A percentile compares a stretch with the other conserved stretches of the same genome.
Evolutionary conservation across 371 early-diverging fungal genomes (phyloP).

Genomic region (Rhizomucor miehei): DNA sequence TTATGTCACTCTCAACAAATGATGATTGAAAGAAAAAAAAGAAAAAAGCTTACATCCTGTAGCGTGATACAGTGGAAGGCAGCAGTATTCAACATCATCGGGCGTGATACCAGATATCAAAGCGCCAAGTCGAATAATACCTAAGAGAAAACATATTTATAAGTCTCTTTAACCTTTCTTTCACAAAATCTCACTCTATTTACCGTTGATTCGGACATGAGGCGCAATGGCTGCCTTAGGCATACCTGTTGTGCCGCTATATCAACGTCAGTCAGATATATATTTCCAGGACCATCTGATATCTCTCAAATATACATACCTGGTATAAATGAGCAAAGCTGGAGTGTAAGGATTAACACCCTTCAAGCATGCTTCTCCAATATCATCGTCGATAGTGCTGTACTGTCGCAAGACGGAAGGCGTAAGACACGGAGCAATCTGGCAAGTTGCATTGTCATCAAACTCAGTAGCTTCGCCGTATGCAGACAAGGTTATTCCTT

Average conservation of each 20-base stretch:
- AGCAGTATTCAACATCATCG: slow-evolving; percentile 34
- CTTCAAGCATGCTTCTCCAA: slow-evolving; percentile 21
- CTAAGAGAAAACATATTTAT: background rate
- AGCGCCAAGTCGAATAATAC: background rate
- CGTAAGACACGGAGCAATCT: slow-evolving; percentile 24
- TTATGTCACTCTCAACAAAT: no score
- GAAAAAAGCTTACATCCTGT: slow-evolving; percentile 28
- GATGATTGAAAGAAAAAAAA: background rate
- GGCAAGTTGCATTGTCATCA: slow-evolving; percentile 8
- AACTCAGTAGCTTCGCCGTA: slow-evolving; percentile 31
- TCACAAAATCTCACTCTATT: background rate
- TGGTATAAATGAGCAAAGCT: slow-evolving; percentile 42
- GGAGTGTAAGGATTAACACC: slow-evolving; percentile 20
- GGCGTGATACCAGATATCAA: background rate
- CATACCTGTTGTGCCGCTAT: slow-evolving; percentile 17
- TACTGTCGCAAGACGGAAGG: slow-evolving; percentile 10
- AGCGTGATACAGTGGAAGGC: slow-evolving; percentile 47
- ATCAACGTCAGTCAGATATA: no score
- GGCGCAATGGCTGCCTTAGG: slow-evolving; percentile 18
- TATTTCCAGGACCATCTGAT: no score
- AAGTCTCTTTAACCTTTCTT: background rate
- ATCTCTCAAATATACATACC: no score
- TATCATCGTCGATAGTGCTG: slow-evolving; percentile 24
- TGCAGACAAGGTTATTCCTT: slow-evolving; percentile 12
- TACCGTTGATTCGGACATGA: slow-evolving; percentile 15